A percentile compares a stretch with the other conserved stretches of the same genome.
These are phyloP conservation scores for Backusella tarrabulga DNA, from an alignment of 192 early-diverging fungal genomes.

Conservation along the genomic window DNA sequence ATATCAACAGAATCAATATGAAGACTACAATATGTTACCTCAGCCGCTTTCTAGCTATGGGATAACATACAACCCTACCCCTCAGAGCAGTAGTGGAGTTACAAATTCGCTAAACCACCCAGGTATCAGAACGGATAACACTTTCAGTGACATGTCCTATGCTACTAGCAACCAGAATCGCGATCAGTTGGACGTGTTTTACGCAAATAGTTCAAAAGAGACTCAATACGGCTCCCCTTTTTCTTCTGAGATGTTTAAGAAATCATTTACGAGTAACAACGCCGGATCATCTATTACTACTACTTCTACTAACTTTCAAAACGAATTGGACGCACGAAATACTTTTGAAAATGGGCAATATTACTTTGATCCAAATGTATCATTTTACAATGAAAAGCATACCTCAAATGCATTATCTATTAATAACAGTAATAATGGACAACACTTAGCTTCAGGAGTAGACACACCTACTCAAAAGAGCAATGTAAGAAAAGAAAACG, in stretches of 20 bases:
- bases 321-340: not conserved
- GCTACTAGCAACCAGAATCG: not conserved
- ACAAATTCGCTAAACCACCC: not conserved
- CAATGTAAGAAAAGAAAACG: not conserved
- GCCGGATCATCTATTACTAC: too few species aligned
- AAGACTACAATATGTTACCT: not conserved
- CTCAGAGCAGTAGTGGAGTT: not conserved
- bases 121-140: not conserved
- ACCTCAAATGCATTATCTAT: not conserved
- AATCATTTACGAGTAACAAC: not conserved
- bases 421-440: not conserved
- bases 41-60: not conserved
- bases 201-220: not conserved
- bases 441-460: not conserved
- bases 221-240: not conserved
- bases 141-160: not conserved
- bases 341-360: not conserved
- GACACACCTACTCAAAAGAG: not conserved
- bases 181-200: not conserved
- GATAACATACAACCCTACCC: not conserved
- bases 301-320: not conserved
- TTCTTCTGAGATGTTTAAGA: not conserved
- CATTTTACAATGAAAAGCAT: not conserved
- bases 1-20: not conserved
- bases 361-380: not conserved